These are phyloP conservation scores for Gonapodya prolifera DNA, from an alignment of 192 early-diverging fungal species.

Conservation along the genomic window DNA sequence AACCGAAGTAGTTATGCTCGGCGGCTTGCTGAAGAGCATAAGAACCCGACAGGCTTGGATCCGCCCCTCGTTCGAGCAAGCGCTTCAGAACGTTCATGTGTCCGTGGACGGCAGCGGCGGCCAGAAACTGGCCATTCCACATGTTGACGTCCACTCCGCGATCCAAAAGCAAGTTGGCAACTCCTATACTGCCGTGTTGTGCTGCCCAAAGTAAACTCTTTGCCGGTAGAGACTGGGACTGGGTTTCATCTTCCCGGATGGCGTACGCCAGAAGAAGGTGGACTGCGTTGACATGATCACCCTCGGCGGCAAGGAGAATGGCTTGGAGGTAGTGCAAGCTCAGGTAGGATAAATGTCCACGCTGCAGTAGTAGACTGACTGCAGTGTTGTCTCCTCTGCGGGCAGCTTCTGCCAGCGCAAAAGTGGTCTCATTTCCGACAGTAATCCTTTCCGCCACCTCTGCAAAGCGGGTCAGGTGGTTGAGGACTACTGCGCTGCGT, in stretches of 20 bases:
- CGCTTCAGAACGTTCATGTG: background rate
- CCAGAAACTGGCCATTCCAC: background rate
- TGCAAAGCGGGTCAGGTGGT: background rate
- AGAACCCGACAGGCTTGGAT: background rate
- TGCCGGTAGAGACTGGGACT: background rate
- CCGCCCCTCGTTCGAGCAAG: background rate
- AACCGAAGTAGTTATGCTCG: background rate
- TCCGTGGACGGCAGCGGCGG: background rate
- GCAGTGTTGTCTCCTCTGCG: background rate
- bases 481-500: background rate
- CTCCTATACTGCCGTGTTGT: background rate
- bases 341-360: background rate
- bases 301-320: background rate
- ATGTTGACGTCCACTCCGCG: background rate
- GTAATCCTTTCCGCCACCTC: background rate
- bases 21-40: background rate
- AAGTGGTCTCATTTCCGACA: background rate
- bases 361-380: background rate
- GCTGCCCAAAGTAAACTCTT: background rate
- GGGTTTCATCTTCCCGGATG: background rate
- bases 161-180: background rate
- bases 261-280: background rate
- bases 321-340: background rate
- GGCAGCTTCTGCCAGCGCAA: background rate
- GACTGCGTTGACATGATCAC: background rate